A percentile compares a stretch with the other conserved stretches of the same genome.
Evolutionary conservation across 345 rosid species (phyloP).

Genomic region (Eucalyptus polybractea): DNA sequence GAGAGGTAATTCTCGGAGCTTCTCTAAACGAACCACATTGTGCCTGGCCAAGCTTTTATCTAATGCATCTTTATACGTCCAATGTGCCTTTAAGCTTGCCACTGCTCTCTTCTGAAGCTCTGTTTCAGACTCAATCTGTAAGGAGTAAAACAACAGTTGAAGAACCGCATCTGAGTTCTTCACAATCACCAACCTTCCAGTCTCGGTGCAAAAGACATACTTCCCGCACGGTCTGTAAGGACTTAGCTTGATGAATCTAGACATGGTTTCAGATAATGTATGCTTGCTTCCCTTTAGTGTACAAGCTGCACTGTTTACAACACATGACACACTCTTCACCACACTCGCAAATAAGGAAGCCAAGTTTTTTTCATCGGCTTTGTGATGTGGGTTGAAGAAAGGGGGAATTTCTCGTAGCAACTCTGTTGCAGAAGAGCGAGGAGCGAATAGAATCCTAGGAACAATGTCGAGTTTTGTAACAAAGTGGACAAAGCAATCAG

Average conservation of each 20-base stretch:
- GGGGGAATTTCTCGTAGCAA: slow-evolving; percentile 14
- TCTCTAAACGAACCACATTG: slow-evolving; percentile 6
- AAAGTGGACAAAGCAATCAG: slow-evolving; percentile 43
- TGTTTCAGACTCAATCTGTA: slow-evolving; percentile 20
- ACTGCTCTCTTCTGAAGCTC: slow-evolving; percentile 14
- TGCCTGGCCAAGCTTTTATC: slow-evolving; percentile 11
- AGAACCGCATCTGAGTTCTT: slow-evolving; percentile 66
- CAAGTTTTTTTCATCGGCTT: background rate
- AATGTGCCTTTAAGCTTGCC: slow-evolving; percentile 35
- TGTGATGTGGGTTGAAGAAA: background rate
- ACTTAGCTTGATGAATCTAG: slow-evolving; percentile 48
- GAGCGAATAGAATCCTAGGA: slow-evolving; percentile 60
- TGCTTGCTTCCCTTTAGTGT: slow-evolving; percentile 50
- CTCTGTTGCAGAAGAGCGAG: slow-evolving; percentile 16
- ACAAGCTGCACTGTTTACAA: slow-evolving; percentile 43
- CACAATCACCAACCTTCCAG: slow-evolving; percentile 25
- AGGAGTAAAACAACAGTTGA: slow-evolving; percentile 58
- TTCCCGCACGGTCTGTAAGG: slow-evolving; percentile 84
- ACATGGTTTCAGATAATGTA: slow-evolving; percentile 38
- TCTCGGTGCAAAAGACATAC: slow-evolving; percentile 43
- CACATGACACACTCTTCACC: slow-evolving; percentile 33
- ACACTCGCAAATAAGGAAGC: slow-evolving; percentile 25
- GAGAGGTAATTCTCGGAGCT: slow-evolving; percentile 18
- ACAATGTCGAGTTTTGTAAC: slow-evolving; percentile 53
- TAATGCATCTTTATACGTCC: slow-evolving; percentile 18